Evolutionary conservation across 805 yeast species (phyloP).

Genomic region (Candida railenensis): DNA sequence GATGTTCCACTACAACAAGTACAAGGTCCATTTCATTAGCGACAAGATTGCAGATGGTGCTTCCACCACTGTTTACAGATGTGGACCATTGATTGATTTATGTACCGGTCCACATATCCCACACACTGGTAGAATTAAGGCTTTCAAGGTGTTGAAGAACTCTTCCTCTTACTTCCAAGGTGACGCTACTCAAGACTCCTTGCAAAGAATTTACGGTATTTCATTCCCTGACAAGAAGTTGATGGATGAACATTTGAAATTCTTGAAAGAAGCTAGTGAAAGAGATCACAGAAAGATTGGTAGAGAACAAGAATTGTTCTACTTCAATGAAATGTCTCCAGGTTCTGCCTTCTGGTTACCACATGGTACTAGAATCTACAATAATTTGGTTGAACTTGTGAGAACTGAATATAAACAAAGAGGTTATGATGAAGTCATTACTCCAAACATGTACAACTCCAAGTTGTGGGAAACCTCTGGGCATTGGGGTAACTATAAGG

Average conservation of each 20-base stretch:
- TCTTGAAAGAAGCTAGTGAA: conserved; percentile 91
- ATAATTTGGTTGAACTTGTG: conserved; percentile 75
- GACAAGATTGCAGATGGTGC: conserved; percentile 95
- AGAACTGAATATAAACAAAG: conserved; percentile 85
- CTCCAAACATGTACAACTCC: conserved; percentile 98
- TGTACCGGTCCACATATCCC: conserved; percentile 98
- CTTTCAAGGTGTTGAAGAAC: conserved; percentile 90
- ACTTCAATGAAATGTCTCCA: conserved; percentile 95
- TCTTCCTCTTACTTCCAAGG: conserved; percentile 96
- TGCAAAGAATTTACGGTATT: conserved; percentile 96
- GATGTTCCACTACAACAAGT: conserved; percentile 95
- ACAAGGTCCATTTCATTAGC: conserved; percentile 82
- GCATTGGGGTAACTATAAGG: conserved; percentile 97
- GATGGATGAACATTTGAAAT: conserved; percentile 92
- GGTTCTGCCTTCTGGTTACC: conserved; percentile 99
- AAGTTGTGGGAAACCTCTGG: conserved; percentile 99
- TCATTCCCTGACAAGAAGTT: conserved; percentile 97
- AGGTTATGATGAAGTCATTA: conserved; percentile 97
- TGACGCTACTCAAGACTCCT: conserved; percentile 86
- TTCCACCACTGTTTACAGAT: conserved; percentile 93
- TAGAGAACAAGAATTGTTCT: conserved; percentile 91
- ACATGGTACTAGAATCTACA: conserved; percentile 97
- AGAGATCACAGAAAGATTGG: conserved; percentile 98
- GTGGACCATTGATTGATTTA: conserved; percentile 95
- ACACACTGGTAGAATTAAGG: conserved; percentile 94